Base-by-base conservation (phyloP, 768 basidiomycete genomes). In the Pholiota molesta region DNA sequence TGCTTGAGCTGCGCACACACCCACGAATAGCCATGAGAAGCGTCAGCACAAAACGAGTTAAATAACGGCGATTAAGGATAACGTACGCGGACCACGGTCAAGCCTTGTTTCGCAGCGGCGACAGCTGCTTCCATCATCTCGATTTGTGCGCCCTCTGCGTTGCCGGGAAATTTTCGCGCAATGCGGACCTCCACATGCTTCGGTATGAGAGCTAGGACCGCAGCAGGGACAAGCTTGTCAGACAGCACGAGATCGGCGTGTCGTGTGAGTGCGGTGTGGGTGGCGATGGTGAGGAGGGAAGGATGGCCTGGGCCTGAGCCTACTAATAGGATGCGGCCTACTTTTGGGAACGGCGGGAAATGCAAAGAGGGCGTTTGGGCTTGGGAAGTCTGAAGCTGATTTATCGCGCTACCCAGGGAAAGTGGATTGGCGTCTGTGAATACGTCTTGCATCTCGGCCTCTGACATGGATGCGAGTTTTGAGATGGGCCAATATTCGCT, bases 291-390 rank as follows among this genome's bases (percentile, higher is more conserved):
- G 55, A 99, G 86, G 17, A 99, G 83, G 2, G 92, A 90, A 0
- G 97, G 95, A 65, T 97, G 95, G 4, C 97, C 97, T 1, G 97
- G 95, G 1, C 97, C 97, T 14, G 95, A 97, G 3, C 97, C 96
- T 29, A 95, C 89, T 16, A 99, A 88, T 45, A 94, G 78, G 59
- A 98, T 97, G n/a, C 84, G 81, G 1, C 96, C 97, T 31, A 69
- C 75, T 52, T 72, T 74, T 0, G 69, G 68, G 35, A 76, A 63
- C 17, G 71, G 59, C 53, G 76, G 76, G 11, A 76, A 81, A 62
- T 80, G 77, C 26, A 73, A 54, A 11, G 73, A 72, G 23, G 70
- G 63, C 2, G 65, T 61, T 16, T 71, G 52, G 0, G 29, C 35
- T 69, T 64, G 63, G 61, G 54, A 49, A 62, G 44, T 51, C 21